phyloP scores from a whole-genome alignment of 371 early-diverging fungal species.

The Mortierella sp. region DNA sequence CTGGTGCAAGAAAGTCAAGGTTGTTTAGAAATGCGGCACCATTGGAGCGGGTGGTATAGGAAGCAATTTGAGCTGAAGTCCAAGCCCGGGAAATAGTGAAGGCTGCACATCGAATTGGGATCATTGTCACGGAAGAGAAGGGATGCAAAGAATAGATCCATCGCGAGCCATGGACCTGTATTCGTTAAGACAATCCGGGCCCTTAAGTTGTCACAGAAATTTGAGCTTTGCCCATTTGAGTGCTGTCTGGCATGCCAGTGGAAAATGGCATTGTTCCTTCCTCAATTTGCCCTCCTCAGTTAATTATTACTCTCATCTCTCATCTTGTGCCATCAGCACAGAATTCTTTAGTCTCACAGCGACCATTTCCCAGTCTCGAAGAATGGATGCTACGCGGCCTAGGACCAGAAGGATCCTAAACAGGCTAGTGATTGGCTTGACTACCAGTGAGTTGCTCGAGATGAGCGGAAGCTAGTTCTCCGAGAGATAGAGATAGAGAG shows the following conservation, averaged over 20 bases:
- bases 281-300: neutral
- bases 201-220: constrained; percentile 16
- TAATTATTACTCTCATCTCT: neutral
- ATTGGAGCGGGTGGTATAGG: constrained; percentile 41
- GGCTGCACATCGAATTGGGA: constrained; percentile 31
- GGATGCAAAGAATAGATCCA: constrained; percentile 1
- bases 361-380: neutral
- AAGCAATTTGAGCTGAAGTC: constrained; percentile 1
- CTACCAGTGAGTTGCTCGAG: constrained; percentile 22
- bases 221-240: constrained; percentile 9
- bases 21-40: constrained; percentile 39
- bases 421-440: constrained; percentile 30
- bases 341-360: neutral
- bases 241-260: neutral
- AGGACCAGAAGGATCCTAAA: constrained; percentile 23
- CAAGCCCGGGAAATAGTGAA: constrained; percentile 8
- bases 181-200: neutral
- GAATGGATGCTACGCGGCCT: constrained; percentile 17
- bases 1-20: constrained; percentile 42
- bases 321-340: neutral
- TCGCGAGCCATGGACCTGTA: neutral
- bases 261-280: neutral
- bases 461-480: neutral
- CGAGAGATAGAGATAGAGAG: no score
- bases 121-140: constrained; percentile 8